phyloP scores from a whole-genome alignment of 2,329 filamentous ascomycete genomes.

The Neoarthrinium moseri region DNA sequence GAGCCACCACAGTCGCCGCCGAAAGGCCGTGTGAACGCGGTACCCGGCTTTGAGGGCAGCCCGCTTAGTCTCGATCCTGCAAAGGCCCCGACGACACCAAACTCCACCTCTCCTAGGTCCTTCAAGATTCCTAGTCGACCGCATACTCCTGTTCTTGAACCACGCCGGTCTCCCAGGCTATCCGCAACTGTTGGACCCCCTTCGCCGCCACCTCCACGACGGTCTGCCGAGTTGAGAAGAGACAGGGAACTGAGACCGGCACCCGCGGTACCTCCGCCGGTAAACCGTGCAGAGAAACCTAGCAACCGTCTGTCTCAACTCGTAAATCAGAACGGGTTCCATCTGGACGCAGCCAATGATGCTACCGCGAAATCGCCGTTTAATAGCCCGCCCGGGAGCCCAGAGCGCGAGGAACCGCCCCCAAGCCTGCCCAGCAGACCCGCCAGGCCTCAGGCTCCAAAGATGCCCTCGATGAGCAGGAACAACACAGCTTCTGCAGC shows the following conservation, averaged over 20 bases:
- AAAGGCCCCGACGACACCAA: conserved; percentile 38
- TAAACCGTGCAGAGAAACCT: conserved; percentile 80
- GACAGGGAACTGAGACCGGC: conserved; percentile 40
- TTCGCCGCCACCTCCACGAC: conserved; percentile 62
- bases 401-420: conserved; percentile 50
- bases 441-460: conserved; percentile 34
- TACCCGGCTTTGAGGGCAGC: conserved; percentile 33
- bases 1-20: conserved; percentile 71
- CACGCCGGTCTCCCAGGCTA: conserved; percentile 46
- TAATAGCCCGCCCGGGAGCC: conserved; percentile 77
- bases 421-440: conserved; percentile 50
- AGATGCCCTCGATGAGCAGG: conserved; percentile 22
- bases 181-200: conserved; percentile 48
- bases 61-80: conserved; percentile 45
- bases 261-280: conserved; percentile 63
- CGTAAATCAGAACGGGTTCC: conserved; percentile 23
- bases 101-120: conserved; percentile 37
- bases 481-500: conserved; percentile 30
- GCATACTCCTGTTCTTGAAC: conserved; percentile 50
- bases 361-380: conserved; percentile 70
- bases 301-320: conserved; percentile 53
- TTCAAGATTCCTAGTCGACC: conserved; percentile 57
- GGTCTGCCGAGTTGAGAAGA: conserved; percentile 58
- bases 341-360: conserved; percentile 31
- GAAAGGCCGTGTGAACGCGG: conserved; percentile 38